Evolutionary conservation across 345 rosid genomes (phyloP), one percentile per base, ranked within the genome.

Genomic region (Populus davidiana): DNA sequence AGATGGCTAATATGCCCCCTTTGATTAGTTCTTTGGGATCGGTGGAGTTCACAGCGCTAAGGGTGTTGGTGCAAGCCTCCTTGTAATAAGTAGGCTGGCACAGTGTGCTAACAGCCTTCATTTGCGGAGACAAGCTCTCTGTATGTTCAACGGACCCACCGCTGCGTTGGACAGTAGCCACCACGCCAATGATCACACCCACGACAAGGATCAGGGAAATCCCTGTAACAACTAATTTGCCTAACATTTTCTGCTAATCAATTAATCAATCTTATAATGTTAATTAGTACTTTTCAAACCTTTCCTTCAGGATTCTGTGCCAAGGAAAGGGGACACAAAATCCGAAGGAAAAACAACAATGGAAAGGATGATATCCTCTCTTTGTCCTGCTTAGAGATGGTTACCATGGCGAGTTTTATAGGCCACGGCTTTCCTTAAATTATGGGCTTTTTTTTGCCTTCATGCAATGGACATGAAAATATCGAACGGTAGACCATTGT

Each of bases 11-110:
- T 1, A 78, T 49, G 33, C 82, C 77, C 49, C 77, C 80, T 70
- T 68, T 67, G 80, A 82, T 78, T 41, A 82, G 65, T 16, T 66
- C 74, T 50, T 78, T 82, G 4, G 82, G 82, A 44, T 82, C 82
- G 1, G 79, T 78, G 20, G 77, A 64, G 56, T 78, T 82, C 33
- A 59, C 67, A 6, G 31, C 2, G 36, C 77, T 11, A 0, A 82
- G 79, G 36, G 77, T 65, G 5, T 67, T 20, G 1, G 73, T 82
- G 79, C 85, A 82, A 29, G 56, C 56, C 1, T 82, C 82, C 59
- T 82, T 78, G 71, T 82, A 82, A 67, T 74, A 33, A 0, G 82
- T 78, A 13, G 82, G 85, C 33, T 75, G 77, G 43, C 85, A 82
- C 1, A 82, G 41, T 20, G 75, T 70, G 21, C 54, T 75, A 2